A percentile compares a stretch with the other conserved stretches of the same genome.
Evolutionary conservation across 108 stramenopile genomes (phyloP).

Genomic region (Cafeteria roenbergensis): DNA sequence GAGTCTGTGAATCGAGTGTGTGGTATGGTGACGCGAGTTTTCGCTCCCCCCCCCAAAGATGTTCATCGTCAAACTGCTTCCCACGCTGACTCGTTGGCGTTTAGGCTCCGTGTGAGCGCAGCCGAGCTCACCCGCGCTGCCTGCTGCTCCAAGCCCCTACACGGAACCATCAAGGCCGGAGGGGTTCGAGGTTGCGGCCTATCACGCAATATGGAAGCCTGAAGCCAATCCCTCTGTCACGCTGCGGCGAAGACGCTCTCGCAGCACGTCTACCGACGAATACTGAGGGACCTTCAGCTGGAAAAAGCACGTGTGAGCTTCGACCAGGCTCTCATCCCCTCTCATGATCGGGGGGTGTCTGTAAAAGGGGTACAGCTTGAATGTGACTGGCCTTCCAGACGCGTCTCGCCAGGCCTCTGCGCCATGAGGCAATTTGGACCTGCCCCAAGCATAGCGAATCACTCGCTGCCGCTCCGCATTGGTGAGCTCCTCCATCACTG

Average conservation of each 20-base stretch:
- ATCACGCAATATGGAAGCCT: neutral
- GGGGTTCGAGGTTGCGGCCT: no score
- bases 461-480: neutral
- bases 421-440: constrained; percentile 5
- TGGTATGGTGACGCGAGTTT: no score
- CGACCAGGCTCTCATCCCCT: constrained; percentile 7
- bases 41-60: no score
- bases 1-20: no score
- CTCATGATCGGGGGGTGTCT: neutral
- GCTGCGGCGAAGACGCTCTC: neutral
- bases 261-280: neutral
- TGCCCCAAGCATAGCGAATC: constrained; percentile 7
- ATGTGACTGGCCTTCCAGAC: neutral
- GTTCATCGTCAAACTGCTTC: no score
- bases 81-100: no score
- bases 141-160: no score
- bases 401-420: neutral
- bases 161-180: no score
- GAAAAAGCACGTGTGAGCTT: constrained; percentile 8
- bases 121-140: no score
- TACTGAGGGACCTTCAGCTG: constrained; percentile 6
- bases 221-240: neutral
- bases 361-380: neutral
- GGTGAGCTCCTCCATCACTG: neutral
- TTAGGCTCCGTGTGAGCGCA: no score